These are phyloP conservation scores for Picochlorum sp. DNA, from an alignment of 139 green algal genomes.

Conservation along the genomic window DNA sequence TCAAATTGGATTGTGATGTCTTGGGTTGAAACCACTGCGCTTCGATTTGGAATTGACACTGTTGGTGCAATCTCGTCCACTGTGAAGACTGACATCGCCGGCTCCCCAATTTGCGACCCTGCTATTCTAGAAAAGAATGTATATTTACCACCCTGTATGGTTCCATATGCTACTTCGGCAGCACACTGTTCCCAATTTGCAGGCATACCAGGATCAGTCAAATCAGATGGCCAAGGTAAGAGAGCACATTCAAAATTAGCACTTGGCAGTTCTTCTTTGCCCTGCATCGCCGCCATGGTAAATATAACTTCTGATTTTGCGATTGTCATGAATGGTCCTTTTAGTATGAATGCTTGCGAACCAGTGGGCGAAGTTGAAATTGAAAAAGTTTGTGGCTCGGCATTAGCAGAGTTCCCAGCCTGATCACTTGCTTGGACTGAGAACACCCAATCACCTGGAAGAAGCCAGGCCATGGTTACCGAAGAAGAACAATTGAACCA, in stretches of 20 bases:
- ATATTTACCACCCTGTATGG: slow-evolving; percentile 1
- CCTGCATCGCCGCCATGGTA: not conserved
- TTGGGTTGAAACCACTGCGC: not conserved
- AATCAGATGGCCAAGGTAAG: not conserved
- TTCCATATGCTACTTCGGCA: not conserved
- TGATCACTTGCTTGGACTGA: slow-evolving; percentile 6
- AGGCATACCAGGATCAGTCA: not conserved
- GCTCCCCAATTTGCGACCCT: not conserved
- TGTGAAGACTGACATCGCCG: slow-evolving; percentile 1
- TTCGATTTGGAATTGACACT: slow-evolving; percentile 1
- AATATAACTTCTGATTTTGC: not conserved
- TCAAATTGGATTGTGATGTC: slow-evolving; percentile 2
- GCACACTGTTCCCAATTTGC: not conserved
- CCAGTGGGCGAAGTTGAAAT: not conserved
- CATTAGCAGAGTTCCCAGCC: slow-evolving; percentile 9
- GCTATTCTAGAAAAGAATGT: not conserved
- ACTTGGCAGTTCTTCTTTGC: not conserved
- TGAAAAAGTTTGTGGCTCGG: not conserved
- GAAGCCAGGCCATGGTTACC: slow-evolving; percentile 13
- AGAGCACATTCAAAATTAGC: not conserved
- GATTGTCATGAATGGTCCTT: not conserved
- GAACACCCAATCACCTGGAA: slow-evolving; percentile 14
- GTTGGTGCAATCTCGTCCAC: slow-evolving; percentile 20
- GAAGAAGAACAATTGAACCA: slow-evolving; percentile 16
- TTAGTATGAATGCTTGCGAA: slow-evolving; percentile 2